phyloP scores from a whole-genome alignment of 441 rosid genomes.

The Mallotus japonicus region DNA sequence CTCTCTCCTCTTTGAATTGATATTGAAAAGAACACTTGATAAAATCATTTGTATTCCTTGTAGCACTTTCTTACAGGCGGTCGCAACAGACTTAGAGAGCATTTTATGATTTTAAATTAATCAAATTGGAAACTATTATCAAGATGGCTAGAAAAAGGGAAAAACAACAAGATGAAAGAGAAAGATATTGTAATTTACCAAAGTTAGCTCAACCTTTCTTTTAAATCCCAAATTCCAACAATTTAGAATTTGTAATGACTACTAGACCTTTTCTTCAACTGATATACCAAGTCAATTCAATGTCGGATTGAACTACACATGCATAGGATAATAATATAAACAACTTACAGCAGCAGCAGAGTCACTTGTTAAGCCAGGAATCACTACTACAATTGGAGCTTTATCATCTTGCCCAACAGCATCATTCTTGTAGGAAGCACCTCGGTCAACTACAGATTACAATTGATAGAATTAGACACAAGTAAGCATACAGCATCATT shows the following conservation, averaged over 20 bases:
- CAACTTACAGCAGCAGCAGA: constrained; percentile 45
- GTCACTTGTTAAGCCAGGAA: constrained; percentile 60
- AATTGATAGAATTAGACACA: constrained; percentile 8
- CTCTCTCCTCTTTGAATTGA: neutral
- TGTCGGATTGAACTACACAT: neutral
- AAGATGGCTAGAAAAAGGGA: neutral
- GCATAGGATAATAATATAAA: neutral
- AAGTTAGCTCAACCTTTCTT: too few species aligned
- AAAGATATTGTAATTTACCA: neutral
- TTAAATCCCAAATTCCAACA: too few species aligned
- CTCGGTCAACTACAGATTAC: constrained; percentile 33
- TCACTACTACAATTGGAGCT: constrained; percentile 43
- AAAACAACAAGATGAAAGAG: neutral
- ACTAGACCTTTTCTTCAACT: neutral
- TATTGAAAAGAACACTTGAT: neutral
- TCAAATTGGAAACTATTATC: neutral
- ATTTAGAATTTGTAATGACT: neutral
- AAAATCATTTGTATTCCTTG: neutral
- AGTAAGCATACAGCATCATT: neutral
- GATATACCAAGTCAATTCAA: neutral
- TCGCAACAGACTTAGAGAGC: neutral
- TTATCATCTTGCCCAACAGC: constrained; percentile 26
- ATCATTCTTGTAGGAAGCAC: constrained; percentile 20
- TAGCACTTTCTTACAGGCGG: neutral
- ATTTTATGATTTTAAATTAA: neutral